Conservation (phyloP, 352 stramenopile genomes). For the Phytophthora tubulina region DNA sequence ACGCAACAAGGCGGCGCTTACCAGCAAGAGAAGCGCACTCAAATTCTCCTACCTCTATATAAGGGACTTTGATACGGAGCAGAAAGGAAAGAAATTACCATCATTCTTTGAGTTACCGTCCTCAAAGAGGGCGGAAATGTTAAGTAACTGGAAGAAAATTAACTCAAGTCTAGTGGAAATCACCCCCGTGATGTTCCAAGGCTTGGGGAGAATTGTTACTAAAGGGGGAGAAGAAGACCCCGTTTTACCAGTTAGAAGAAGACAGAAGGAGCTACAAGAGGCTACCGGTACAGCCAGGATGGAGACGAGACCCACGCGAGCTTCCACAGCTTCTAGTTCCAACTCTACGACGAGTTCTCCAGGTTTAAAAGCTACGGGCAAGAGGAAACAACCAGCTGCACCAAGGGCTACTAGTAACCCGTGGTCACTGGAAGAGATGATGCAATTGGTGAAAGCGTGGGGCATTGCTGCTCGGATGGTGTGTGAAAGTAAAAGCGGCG, state of each 20-base stretch:
- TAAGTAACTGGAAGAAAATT: constrained; percentile 38
- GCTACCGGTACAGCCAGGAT: background rate
- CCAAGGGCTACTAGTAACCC: constrained; percentile 18
- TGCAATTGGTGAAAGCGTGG: constrained; percentile 43
- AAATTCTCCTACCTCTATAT: constrained; percentile 49
- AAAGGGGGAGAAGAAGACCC: constrained; percentile 29
- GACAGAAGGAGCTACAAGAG: constrained; percentile 26
- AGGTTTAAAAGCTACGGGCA: background rate
- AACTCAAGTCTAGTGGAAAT: constrained; percentile 50
- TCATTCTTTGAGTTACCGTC: constrained; percentile 45
- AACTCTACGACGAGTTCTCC: background rate
- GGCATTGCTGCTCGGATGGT: constrained; percentile 28
- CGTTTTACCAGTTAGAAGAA: background rate
- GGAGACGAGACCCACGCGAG: constrained; percentile 25
- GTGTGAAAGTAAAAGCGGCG: constrained; percentile 15
- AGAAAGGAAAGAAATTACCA: constrained; percentile 18
- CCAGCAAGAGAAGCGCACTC: constrained; percentile 45
- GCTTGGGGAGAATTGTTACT: constrained; percentile 33
- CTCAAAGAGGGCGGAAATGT: constrained; percentile 14
- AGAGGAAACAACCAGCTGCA: constrained; percentile 16
- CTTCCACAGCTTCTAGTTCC: background rate
- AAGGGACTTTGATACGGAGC: constrained; percentile 36
- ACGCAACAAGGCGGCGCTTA: constrained; percentile 46
- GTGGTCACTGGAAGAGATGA: constrained; percentile 44
- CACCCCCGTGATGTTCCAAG: constrained; percentile 34